phyloP scores from a whole-genome alignment of 2,329 filamentous ascomycete genomes.

The Scorias spongiosa region DNA sequence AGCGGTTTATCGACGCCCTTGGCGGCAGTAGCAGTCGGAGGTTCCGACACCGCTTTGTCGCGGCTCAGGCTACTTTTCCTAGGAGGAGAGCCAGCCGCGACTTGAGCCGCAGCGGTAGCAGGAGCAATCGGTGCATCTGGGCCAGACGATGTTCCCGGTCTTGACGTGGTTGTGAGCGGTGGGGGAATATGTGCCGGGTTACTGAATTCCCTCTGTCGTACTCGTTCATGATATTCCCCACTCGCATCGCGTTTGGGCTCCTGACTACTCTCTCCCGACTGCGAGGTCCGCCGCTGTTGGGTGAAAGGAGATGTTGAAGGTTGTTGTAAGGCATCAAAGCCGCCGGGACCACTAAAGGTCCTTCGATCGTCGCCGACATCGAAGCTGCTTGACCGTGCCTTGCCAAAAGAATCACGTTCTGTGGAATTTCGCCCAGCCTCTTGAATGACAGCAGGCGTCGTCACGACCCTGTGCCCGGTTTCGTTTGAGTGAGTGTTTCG shows the following conservation, averaged over 20 bases:
- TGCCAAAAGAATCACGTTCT: constrained; percentile 6
- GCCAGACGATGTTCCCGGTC: constrained; percentile 22
- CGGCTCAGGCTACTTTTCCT: constrained; percentile 48
- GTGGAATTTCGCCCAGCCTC: not conserved
- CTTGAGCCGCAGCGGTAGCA: constrained; percentile 12
- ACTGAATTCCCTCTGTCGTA: constrained; percentile 30
- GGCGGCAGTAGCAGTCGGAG: constrained; percentile 5
- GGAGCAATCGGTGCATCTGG: not conserved
- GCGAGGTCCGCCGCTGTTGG: not conserved
- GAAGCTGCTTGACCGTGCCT: constrained; percentile 34
- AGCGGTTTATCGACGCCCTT: constrained; percentile 34
- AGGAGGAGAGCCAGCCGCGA: constrained; percentile 36
- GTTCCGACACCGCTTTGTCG: constrained; percentile 18
- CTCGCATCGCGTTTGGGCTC: not conserved
- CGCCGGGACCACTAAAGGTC: constrained; percentile 24
- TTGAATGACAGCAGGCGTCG: not conserved
- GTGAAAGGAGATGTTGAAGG: not conserved
- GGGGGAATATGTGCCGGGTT: constrained; percentile 34
- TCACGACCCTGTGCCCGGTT: not conserved
- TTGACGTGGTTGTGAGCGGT: constrained; percentile 31
- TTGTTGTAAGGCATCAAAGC: not conserved
- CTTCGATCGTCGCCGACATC: constrained; percentile 38
- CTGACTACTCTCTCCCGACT: constrained; percentile 2
- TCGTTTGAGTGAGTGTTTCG: constrained; percentile 6
- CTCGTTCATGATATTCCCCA: not conserved